A percentile compares a stretch with the other conserved stretches of the same genome.
phyloP scores from a whole-genome alignment of 352 stramenopile genomes.

The Globisporangium cylindrosporum region DNA sequence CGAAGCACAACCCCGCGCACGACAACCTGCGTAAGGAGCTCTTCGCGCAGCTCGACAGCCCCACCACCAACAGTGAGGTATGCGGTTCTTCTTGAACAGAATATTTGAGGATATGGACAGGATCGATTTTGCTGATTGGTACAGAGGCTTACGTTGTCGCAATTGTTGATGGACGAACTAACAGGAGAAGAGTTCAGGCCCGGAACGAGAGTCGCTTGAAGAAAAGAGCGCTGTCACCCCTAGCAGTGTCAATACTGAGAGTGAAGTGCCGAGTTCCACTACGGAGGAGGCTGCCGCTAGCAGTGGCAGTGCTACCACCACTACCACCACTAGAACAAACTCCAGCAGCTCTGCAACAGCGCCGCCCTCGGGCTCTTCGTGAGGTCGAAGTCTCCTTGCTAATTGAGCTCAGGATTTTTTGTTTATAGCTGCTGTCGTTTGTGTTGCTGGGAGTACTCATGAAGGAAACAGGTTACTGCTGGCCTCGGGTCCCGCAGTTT shows the following conservation, averaged over 20 bases:
- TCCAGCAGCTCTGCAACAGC: neutral
- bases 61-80: constrained; percentile 7
- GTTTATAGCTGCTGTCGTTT: neutral
- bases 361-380: neutral
- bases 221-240: constrained; percentile 5
- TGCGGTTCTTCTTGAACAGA: neutral
- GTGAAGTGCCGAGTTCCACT: neutral
- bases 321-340: neutral
- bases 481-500: neutral
- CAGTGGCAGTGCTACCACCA: neutral
- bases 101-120: neutral
- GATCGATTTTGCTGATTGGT: neutral
- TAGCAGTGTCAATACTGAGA: neutral
- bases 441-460: neutral
- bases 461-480: neutral
- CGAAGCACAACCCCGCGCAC: constrained; percentile 77
- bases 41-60: constrained; percentile 61
- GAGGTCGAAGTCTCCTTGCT: neutral
- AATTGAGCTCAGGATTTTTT: neutral
- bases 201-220: constrained; percentile 12
- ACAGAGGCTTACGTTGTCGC: neutral
- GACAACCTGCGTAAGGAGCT: constrained; percentile 77
- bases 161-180: neutral
- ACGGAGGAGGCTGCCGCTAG: neutral
- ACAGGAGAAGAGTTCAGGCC: neutral